Evolutionary conservation across 768 basidiomycete species (phyloP).

Genomic region (Hebeloma cylindrosporum): DNA sequence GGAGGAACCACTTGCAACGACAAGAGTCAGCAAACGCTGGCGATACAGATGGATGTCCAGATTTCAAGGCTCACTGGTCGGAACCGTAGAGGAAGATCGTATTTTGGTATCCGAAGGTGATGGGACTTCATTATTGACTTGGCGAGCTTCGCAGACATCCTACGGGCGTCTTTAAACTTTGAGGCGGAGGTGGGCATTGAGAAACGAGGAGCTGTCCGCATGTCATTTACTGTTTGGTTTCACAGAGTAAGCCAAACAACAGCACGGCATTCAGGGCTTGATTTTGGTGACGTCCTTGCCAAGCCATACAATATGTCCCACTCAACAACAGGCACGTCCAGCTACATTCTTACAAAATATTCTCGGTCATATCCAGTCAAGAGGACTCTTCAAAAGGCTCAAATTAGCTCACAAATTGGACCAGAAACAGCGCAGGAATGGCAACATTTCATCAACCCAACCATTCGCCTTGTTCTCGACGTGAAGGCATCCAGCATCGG

Average conservation of each 20-base stretch:
- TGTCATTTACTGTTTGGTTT: neutral
- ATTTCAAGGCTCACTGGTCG: constrained; percentile 73
- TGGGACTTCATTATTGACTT: constrained; percentile 76
- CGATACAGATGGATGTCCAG: too few relatives aligned
- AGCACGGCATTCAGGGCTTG: constrained; percentile 9
- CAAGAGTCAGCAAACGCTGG: constrained; percentile 3
- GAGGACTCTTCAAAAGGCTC: constrained; percentile 9
- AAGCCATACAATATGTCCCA: constrained; percentile 37
- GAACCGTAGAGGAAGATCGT: constrained; percentile 68
- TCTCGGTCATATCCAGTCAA: constrained; percentile 58
- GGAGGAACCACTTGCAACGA: constrained; percentile 72
- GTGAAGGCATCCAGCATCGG: constrained; percentile 48
- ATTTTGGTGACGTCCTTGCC: too few relatives aligned
- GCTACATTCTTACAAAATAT: constrained; percentile 61
- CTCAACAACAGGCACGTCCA: constrained; percentile 59
- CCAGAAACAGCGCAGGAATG: constrained; percentile 49
- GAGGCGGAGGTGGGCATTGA: constrained; percentile 5
- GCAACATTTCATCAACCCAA: constrained; percentile 78
- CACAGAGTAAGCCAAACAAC: constrained; percentile 10
- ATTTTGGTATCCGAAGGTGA: constrained; percentile 58
- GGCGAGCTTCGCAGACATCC: constrained; percentile 41
- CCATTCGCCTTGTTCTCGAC: constrained; percentile 63
- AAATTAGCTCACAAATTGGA: constrained; percentile 19
- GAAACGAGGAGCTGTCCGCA: neutral
- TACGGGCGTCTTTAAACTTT: constrained; percentile 26